Conservation (phyloP, 495 filamentous ascomycete genomes). For the Neurospora hispaniola region DNA sequence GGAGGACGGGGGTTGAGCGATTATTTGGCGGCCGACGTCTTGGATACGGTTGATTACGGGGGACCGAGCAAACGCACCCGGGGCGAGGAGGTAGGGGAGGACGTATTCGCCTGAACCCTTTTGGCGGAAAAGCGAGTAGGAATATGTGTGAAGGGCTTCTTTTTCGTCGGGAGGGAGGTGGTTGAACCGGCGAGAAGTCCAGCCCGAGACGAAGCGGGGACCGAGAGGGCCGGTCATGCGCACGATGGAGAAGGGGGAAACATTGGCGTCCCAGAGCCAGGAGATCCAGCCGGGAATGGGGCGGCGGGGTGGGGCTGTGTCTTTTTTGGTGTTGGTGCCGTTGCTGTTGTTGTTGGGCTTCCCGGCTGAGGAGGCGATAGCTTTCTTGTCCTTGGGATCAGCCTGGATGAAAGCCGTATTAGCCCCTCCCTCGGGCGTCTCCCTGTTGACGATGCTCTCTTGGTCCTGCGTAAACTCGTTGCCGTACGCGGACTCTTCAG, state of each 20-base stretch:
- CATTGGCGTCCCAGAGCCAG: conserved; percentile 94
- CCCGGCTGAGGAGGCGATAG: conserved; percentile 3
- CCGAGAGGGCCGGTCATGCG: conserved; percentile 87
- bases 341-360: not conserved
- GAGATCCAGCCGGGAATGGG: conserved; percentile 74
- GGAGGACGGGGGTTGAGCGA: conserved; percentile 1
- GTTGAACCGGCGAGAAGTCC: conserved; percentile 86
- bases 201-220: conserved; percentile 84
- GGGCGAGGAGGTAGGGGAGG: conserved; percentile 83
- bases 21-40: conserved; percentile 63
- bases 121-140: conserved; percentile 89
- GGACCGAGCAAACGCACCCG: conserved; percentile 82
- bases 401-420: conserved; percentile 11
- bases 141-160: conserved; percentile 78
- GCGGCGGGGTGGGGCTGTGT: conserved; percentile 31
- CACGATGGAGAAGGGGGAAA: conserved; percentile 86
- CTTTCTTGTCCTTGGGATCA: conserved; percentile 13
- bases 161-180: conserved; percentile 75
- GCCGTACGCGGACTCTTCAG: conserved; percentile 52
- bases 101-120: conserved; percentile 92
- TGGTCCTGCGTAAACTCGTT: conserved; percentile 73
- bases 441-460: conserved; percentile 37
- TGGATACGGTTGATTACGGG: conserved; percentile 81
- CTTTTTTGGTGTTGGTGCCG: not conserved
- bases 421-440: conserved; percentile 7